Conservation (phyloP, 495 filamentous ascomycete species). For the Aspergillus conjunctus region DNA sequence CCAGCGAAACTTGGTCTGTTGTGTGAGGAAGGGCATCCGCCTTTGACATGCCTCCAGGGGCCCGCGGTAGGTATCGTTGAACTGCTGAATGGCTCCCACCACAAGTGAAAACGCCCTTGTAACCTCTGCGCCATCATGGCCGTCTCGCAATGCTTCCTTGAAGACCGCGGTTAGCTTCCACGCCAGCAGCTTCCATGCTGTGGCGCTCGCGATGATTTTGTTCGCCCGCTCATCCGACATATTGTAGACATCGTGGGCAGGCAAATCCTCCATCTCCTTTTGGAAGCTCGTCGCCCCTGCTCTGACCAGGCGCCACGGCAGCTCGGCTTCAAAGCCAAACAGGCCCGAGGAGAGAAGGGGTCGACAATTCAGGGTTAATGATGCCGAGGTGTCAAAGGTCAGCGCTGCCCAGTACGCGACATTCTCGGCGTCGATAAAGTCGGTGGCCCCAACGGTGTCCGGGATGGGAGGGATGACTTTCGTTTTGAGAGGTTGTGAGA, state of each 20-base stretch:
- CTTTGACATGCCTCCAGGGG: constrained; percentile 8
- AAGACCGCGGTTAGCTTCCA: constrained; percentile 17
- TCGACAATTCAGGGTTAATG: constrained; percentile 13
- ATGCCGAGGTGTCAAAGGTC: constrained; percentile 15
- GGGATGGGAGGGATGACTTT: not conserved
- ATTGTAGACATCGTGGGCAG: not conserved
- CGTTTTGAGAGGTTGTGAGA: constrained; percentile 3
- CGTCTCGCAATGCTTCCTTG: constrained; percentile 15
- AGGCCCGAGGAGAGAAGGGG: constrained; percentile 15
- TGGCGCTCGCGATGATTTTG: constrained; percentile 8
- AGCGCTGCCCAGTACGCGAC: constrained; percentile 14
- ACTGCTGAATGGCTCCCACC: constrained; percentile 8
- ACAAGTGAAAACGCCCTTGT: constrained; percentile 7
- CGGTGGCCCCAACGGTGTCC: constrained; percentile 4
- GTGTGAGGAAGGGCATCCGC: constrained; percentile 9
- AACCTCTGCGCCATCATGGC: constrained; percentile 13
- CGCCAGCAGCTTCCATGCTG: constrained; percentile 12
- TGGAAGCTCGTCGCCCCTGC: constrained; percentile 6
- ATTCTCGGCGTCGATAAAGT: constrained; percentile 13
- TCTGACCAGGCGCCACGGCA: constrained; percentile 9
- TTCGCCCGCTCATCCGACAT: constrained; percentile 4
- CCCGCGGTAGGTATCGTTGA: constrained; percentile 6
- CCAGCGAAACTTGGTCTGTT: constrained; percentile 15
- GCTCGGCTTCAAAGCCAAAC: constrained; percentile 11
- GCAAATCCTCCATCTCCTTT: not conserved